Evolutionary conservation across 805 yeast genomes (phyloP).

Genomic region (Suhomyces vadensis): DNA sequence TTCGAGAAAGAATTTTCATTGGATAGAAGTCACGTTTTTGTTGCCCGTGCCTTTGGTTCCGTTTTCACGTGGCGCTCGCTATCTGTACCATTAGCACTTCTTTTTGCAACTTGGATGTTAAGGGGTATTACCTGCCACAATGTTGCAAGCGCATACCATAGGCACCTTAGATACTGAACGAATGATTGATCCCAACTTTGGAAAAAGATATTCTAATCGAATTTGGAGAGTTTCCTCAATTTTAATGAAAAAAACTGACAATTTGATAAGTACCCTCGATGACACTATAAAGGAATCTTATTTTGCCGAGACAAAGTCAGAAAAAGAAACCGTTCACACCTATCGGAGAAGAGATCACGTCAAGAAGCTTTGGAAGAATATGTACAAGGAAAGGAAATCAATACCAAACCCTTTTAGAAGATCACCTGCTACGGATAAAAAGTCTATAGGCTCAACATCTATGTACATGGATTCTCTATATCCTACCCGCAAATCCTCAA

Average conservation of each 20-base stretch:
- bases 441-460: neutral
- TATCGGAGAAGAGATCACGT: neutral
- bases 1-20: constrained; percentile 9
- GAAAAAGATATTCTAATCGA: neutral
- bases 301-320: neutral
- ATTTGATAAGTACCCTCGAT: neutral
- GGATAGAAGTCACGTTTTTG: constrained; percentile 4
- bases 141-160: constrained; percentile 2
- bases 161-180: neutral
- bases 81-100: neutral
- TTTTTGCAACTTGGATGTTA: neutral
- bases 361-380: neutral
- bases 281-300: neutral
- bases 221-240: constrained; percentile 1
- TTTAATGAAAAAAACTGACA: neutral
- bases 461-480: neutral
- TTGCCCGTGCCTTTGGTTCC: neutral
- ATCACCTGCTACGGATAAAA: neutral
- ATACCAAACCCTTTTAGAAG: neutral
- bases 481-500: neutral
- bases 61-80: constrained; percentile 1
- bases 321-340: neutral
- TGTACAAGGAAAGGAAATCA: neutral
- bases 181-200: neutral
- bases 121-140: too few relatives aligned